Percentiles rank a stretch among this genome's conserved stretches.
Conservation (phyloP, 805 yeast genomes). For the Pichia thaimueangensis region DNA sequence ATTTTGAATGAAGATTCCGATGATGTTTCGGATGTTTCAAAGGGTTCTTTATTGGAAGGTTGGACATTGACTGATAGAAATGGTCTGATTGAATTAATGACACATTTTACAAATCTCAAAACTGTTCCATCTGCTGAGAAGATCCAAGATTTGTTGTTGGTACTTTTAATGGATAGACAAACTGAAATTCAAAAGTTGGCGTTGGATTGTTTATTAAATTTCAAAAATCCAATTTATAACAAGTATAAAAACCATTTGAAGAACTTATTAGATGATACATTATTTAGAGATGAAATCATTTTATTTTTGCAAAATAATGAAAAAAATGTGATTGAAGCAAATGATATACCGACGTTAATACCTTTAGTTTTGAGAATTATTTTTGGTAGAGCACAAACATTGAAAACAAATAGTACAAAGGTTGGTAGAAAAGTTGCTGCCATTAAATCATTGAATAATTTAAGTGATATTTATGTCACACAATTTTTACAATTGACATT, state of each 20-base stretch:
- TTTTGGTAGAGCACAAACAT: slow-evolving; percentile 79
- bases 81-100: slow-evolving; percentile 53
- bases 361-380: slow-evolving; percentile 71
- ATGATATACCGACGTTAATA: slow-evolving; percentile 55
- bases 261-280: slow-evolving; percentile 72
- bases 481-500: slow-evolving; percentile 60
- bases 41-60: slow-evolving; percentile 19
- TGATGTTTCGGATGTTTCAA: slow-evolving; percentile 28
- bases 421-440: slow-evolving; percentile 69
- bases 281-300: slow-evolving; percentile 79
- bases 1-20: slow-evolving; percentile 36
- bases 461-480: slow-evolving; percentile 44
- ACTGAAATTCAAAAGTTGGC: slow-evolving; percentile 66
- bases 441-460: slow-evolving; percentile 52
- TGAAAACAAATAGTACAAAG: slow-evolving; percentile 61
- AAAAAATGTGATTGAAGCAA: slow-evolving; percentile 47
- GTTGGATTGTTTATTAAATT: slow-evolving; percentile 59
- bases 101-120: slow-evolving; percentile 58
- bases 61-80: slow-evolving; percentile 43
- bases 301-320: slow-evolving; percentile 50
- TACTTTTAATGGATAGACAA: slow-evolving; percentile 54
- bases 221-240: slow-evolving; percentile 48
- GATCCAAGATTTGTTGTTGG: slow-evolving; percentile 47
- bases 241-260: slow-evolving; percentile 69
- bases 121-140: slow-evolving; percentile 45